Evolutionary conservation across 176 grass and related monocot genomes (phyloP).

Genomic region (Musa beccarii): DNA sequence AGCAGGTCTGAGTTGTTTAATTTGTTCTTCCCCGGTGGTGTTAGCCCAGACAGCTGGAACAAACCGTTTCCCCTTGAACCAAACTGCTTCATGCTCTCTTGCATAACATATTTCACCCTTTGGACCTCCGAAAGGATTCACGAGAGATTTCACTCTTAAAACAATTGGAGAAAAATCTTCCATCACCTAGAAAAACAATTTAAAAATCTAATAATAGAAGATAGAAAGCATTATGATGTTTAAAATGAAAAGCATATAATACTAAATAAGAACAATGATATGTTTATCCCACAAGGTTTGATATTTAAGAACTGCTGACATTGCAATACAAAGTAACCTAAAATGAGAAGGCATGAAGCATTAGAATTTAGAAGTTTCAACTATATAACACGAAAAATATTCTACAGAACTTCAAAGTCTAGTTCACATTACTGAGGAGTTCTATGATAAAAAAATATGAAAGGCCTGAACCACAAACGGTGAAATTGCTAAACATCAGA

Average conservation of each 20-base stretch:
- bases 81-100: conserved; percentile 85
- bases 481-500: not conserved
- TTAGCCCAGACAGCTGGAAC: conserved; percentile 70
- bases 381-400: too few species aligned
- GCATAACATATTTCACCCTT: conserved; percentile 92
- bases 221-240: not conserved
- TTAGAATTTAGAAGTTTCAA: too few species aligned
- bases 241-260: not conserved
- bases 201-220: not conserved
- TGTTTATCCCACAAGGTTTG: too few species aligned
- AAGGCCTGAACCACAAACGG: not conserved
- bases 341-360: too few species aligned
- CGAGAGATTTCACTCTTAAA: conserved; percentile 72
- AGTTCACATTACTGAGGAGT: too few species aligned
- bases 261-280: not conserved
- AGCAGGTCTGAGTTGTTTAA: conserved; percentile 73
- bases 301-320: too few species aligned
- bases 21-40: conserved; percentile 74
- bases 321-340: too few species aligned
- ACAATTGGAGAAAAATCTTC: conserved; percentile 81
- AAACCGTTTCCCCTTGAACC: conserved; percentile 91
- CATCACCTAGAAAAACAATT: conserved; percentile 33
- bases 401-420: too few species aligned
- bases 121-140: conserved; percentile 54
- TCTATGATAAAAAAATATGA: too few species aligned